Conservation (phyloP, 257 asterid genomes). For the Primulina huaijiensis region DNA sequence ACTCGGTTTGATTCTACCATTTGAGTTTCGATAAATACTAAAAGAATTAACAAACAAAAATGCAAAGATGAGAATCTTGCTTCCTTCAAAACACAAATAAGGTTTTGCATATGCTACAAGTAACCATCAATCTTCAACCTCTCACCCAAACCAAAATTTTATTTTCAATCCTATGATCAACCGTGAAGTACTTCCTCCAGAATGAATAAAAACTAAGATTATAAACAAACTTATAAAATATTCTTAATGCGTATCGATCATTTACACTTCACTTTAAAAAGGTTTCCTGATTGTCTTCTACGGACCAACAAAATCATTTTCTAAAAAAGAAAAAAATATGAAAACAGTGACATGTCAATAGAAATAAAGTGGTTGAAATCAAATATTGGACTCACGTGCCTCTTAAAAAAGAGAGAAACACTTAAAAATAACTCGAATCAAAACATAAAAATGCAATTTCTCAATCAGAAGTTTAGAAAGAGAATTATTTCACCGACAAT, state of each 20-base stretch:
- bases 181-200: not conserved
- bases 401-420: not conserved
- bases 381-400: not conserved
- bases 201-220: not conserved
- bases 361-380: too few relatives aligned
- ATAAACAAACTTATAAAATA: too few relatives aligned
- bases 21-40: not conserved
- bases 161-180: not conserved
- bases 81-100: not conserved
- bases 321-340: not conserved
- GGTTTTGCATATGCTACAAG: not conserved
- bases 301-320: not conserved
- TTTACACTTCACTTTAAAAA: not conserved
- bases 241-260: not conserved
- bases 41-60: not conserved
- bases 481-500: too few relatives aligned
- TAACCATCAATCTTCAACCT: constrained; percentile 4
- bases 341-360: not conserved
- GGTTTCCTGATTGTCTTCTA: not conserved
- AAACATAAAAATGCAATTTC: not conserved
- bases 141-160: not conserved
- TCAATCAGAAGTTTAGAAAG: constrained; percentile 1
- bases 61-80: not conserved
- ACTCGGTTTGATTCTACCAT: not conserved
- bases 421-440: not conserved